A percentile compares a stretch with the other conserved stretches of the same genome.
These are phyloP conservation scores for Linnemannia elongata DNA, from an alignment of 192 early-diverging fungal species.

Conservation along the genomic window DNA sequence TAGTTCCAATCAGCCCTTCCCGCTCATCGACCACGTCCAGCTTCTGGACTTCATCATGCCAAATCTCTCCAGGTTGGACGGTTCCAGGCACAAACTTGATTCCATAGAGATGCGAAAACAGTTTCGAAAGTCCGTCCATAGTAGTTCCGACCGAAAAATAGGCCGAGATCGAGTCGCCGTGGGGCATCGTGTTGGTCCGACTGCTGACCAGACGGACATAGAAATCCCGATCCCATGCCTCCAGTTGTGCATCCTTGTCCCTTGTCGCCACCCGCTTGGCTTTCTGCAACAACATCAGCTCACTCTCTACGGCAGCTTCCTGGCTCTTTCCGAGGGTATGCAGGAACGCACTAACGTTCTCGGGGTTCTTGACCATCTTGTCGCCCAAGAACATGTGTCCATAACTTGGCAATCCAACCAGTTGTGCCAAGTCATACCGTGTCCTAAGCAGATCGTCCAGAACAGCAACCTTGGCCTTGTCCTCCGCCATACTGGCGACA, in stretches of 20 bases:
- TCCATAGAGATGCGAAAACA: constrained; percentile 91
- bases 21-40: constrained; percentile 90
- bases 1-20: constrained; percentile 89
- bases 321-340: constrained; percentile 65
- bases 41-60: constrained; percentile 93
- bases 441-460: constrained; percentile 83
- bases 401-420: constrained; percentile 87
- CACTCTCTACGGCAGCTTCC: constrained; percentile 84
- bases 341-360: constrained; percentile 89
- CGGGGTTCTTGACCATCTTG: constrained; percentile 93
- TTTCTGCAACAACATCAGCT: constrained; percentile 77
- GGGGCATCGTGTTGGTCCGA: constrained; percentile 54
- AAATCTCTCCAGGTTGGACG: constrained; percentile 84
- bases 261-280: constrained; percentile 76
- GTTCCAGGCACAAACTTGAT: constrained; percentile 81
- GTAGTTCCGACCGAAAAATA: constrained; percentile 93
- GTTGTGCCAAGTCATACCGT: constrained; percentile 78
- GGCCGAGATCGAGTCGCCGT: constrained; percentile 66
- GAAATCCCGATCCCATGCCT: constrained; percentile 90
- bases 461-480: constrained; percentile 69
- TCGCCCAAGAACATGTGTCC: constrained; percentile 88
- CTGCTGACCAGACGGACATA: constrained; percentile 67
- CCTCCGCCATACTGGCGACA: constrained; percentile 80
- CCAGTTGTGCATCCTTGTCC: constrained; percentile 83
- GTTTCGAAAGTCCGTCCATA: constrained; percentile 86